Base-by-base conservation (phyloP, 75 land plant genomes). In the Selaginella moellendorffii region DNA sequence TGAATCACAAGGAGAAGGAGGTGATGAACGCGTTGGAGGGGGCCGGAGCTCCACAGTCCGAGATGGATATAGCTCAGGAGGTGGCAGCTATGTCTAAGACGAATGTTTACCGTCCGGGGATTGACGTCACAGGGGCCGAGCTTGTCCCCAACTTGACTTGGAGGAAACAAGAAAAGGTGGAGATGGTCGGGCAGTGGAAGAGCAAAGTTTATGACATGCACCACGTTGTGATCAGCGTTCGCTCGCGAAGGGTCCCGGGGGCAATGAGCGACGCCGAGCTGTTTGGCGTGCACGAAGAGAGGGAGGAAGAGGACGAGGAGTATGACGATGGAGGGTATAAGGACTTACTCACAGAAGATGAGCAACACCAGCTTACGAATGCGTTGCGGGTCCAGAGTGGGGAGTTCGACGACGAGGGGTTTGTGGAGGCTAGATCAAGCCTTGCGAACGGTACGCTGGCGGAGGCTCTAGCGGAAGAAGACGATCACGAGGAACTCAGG, bases 131-230 rank as follows among this genome's bases (percentile, higher is more conserved):
- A 10, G 77, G 83, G 71, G 90, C 90, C 0, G 90, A 81, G 61
- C 73, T 86, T 5, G 28, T 83, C 52, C 84, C 87, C 2, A 86
- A 86, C 64, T 23, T 79, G 72, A 83, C 77, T n/a, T 86, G 90
- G 90, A 76, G 90, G 54, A 72, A 81, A 46, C 81, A 83, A 67
- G 90, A 86, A 63, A 86, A 77, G 58, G 63, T 83, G 1, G 90
- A n/a, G n/a, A 77, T 74, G 83, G 82, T 86, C 22, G 90, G 90
- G 0, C 21, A 69, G 0, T 86, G 90, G 90, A 86, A 81, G 53
- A 77, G 81, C 20, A 86, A 83, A 66, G 75, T 86, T 9, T 86
- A 86, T 69, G 90, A 86, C 68, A 86, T 86, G 90, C 83, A 86
- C 52, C 79, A 86, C 72, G 87, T 86, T 36, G 77, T 77, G 36